A percentile compares a stretch with the other conserved stretches of the same genome.
phyloP scores from a whole-genome alignment of 2,329 filamentous ascomycete species.

The Rhynchosporium secalis region DNA sequence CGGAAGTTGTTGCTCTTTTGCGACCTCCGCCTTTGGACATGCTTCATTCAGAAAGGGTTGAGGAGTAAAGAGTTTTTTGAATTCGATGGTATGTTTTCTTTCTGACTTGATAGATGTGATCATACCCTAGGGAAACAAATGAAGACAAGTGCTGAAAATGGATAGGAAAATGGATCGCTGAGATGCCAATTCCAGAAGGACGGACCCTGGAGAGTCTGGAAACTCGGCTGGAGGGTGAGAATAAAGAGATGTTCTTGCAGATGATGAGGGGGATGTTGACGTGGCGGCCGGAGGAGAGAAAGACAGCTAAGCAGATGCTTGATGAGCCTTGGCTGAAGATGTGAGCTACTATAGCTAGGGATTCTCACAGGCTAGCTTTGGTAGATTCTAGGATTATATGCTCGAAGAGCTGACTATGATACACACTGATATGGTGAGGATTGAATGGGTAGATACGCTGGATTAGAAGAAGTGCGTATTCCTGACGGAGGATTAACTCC shows the following conservation, averaged over 20 bases:
- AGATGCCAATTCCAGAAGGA: not conserved
- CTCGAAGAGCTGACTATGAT: too few species aligned
- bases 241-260: conserved; percentile 38
- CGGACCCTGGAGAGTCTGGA: not conserved
- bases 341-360: too few species aligned
- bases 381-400: too few species aligned
- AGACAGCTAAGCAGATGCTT: conserved; percentile 39
- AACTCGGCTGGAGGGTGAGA: conserved; percentile 31
- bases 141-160: not conserved
- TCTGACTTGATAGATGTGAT: not conserved
- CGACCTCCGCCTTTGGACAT: not conserved
- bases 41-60: not conserved
- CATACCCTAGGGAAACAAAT: not conserved
- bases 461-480: too few species aligned
- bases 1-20: not conserved
- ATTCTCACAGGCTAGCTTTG: too few species aligned
- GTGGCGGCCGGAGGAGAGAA: conserved; percentile 40
- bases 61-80: not conserved
- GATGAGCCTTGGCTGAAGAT: conserved; percentile 38
- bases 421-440: too few species aligned
- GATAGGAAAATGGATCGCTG: not conserved
- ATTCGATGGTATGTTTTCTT: not conserved
- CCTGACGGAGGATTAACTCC: too few species aligned
- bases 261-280: conserved; percentile 39
- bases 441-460: too few species aligned